Evolutionary conservation across 2,329 filamentous ascomycete species (phyloP).

Genomic region (Epichloe glyceriae): DNA sequence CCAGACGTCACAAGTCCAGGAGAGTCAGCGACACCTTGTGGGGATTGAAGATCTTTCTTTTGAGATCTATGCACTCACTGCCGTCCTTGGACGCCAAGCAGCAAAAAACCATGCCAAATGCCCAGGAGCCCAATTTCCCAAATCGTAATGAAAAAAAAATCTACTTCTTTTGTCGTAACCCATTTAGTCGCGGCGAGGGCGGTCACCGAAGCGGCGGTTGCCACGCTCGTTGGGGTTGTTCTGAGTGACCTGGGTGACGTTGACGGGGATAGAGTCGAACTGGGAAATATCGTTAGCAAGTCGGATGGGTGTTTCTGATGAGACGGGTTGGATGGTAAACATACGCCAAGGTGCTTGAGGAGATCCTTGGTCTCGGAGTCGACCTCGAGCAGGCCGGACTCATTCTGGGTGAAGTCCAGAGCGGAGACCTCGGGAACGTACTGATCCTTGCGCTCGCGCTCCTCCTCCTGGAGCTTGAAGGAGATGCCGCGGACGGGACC

Average conservation of each 20-base stretch:
- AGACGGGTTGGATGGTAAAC: slow-evolving; percentile 28
- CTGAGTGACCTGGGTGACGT: slow-evolving; percentile 82
- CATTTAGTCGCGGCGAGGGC: slow-evolving; percentile 25
- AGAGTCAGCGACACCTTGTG: slow-evolving; percentile 87
- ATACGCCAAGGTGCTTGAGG: slow-evolving; percentile 95
- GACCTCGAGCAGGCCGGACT: slow-evolving; percentile 87
- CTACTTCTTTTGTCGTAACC: background rate
- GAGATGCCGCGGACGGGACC: slow-evolving; percentile 99
- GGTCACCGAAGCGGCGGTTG: slow-evolving; percentile 63
- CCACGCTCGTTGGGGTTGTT: slow-evolving; percentile 72
- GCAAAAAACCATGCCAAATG: slow-evolving; percentile 29
- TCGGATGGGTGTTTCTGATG: too few species aligned
- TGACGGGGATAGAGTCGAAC: slow-evolving; percentile 98
- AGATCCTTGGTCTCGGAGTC: slow-evolving; percentile 98
- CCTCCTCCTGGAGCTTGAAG: slow-evolving; percentile 99
- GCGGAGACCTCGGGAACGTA: slow-evolving; percentile 98
- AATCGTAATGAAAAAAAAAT: slow-evolving; percentile 7
- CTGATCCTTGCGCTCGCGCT: slow-evolving; percentile 99
- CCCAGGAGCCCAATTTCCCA: slow-evolving; percentile 27
- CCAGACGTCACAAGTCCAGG: slow-evolving; percentile 27
- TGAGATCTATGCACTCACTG: slow-evolving; percentile 47
- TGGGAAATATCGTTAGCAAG: slow-evolving; percentile 27
- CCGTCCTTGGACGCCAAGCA: slow-evolving; percentile 44
- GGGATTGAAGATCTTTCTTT: slow-evolving; percentile 45
- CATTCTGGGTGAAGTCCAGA: slow-evolving; percentile 93